A percentile compares a stretch with the other conserved stretches of the same genome.
Evolutionary conservation across 805 yeast species (phyloP).

Genomic region (Wickerhamomyces subpelliculosus): DNA sequence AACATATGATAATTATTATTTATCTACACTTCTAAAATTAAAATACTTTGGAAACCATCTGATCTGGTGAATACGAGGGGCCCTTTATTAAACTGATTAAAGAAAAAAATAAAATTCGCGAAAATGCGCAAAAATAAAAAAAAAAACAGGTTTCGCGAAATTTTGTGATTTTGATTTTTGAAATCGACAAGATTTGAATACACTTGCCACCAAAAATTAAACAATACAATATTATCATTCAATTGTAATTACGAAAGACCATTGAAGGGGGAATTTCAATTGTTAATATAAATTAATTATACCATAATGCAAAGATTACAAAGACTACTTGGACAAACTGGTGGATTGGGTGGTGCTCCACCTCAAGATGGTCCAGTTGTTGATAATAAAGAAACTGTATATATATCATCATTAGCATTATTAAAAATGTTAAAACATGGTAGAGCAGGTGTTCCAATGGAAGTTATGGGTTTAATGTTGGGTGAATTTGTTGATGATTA

Average conservation of each 20-base stretch:
- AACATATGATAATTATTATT: too few species aligned
- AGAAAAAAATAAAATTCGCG: too few species aligned
- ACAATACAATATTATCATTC: not conserved
- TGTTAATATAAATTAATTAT: not conserved
- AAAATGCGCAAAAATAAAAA: too few species aligned
- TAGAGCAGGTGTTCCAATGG: slow-evolving; percentile 85
- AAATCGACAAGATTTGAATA: too few species aligned
- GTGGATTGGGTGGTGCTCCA: slow-evolving; percentile 38
- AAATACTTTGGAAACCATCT: too few species aligned
- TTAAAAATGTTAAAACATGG: slow-evolving; percentile 97
- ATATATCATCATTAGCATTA: slow-evolving; percentile 90
- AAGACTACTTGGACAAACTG: slow-evolving; percentile 32
- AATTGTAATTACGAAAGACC: not conserved
- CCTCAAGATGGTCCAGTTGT: slow-evolving; percentile 73
- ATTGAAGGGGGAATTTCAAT: not conserved
- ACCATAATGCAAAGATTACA: slow-evolving; percentile 35
- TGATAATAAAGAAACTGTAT: slow-evolving; percentile 94
- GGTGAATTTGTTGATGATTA: slow-evolving; percentile 98
- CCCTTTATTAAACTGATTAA: too few species aligned
- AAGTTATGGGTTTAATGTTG: slow-evolving; percentile 95
- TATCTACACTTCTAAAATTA: too few species aligned
- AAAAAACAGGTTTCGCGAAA: too few species aligned
- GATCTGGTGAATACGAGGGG: too few species aligned
- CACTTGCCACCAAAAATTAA: too few species aligned
- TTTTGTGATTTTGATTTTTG: too few species aligned